Percentiles rank a stretch among this genome's conserved stretches.
These are phyloP conservation scores for Chlorella sp. DNA, from an alignment of 139 green algal species.

Conservation along the genomic window DNA sequence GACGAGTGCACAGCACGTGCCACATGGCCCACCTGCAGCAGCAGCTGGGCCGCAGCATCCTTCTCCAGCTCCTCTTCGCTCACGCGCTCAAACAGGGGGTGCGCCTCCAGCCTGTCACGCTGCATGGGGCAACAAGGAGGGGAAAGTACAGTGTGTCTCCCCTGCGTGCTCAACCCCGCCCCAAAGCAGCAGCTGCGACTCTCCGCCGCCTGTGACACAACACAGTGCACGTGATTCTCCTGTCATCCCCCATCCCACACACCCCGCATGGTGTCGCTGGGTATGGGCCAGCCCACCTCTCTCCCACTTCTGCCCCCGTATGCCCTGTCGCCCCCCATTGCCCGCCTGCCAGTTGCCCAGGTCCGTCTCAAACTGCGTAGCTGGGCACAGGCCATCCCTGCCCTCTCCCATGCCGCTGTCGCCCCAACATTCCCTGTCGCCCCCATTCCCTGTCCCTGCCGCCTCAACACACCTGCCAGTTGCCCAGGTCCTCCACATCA, in stretches of 20 bases:
- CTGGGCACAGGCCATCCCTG: no score
- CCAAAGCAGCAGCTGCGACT: neutral
- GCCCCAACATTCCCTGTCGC: no score
- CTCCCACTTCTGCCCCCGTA: neutral
- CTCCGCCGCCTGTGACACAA: no score
- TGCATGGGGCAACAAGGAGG: neutral
- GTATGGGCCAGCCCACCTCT: neutral
- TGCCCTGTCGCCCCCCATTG: no score
- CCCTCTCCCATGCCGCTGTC: no score
- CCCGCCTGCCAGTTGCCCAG: conserved; percentile 78
- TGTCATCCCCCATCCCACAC: neutral
- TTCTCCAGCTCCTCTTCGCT: conserved; percentile 83
- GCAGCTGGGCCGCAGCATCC: conserved; percentile 76
- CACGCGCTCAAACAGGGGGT: conserved; percentile 89
- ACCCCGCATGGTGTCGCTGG: neutral
- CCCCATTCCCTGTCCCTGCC: no score
- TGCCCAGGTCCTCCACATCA: conserved; percentile 88
- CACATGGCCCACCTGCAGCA: conserved; percentile 40
- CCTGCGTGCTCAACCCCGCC: no score
- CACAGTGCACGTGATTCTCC: neutral
- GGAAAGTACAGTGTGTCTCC: no score
- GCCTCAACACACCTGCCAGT: conserved; percentile 86
- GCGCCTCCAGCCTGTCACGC: conserved; percentile 76
- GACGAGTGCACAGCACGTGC: no score
- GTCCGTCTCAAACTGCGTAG: conserved; percentile 93